Evolutionary conservation across 2,329 filamentous ascomycete species (phyloP), one percentile per base, ranked within the genome.

Genomic region (Curvularia sp.): DNA sequence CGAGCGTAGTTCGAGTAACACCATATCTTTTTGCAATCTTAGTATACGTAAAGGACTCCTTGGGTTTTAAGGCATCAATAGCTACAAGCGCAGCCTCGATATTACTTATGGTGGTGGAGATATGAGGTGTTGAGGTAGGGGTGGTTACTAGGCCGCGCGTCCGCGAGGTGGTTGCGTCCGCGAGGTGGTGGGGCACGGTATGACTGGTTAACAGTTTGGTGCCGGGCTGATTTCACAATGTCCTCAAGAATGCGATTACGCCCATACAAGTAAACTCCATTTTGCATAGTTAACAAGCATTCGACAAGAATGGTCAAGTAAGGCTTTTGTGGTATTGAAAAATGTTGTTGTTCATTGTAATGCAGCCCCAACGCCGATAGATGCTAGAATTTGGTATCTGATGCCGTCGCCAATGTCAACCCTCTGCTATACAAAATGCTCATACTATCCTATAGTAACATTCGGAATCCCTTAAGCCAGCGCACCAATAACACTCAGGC

Each of bases 401-500:
- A 49, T 38, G 32, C 32, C 21, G 28, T 47, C n/a, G 45, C 34
- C 19, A 18, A 39, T 28, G 32, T 32, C n/a, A 27, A 38, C n/a
- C 21, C 28, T 18, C 27, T 27, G 21, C 10, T 36, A 49, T 23
- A 15, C 47, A 36, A 27, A 38, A 23, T 13, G 19, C n/a, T 32
- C 18, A 21, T 47, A 27, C 15, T 13, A 18, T 12, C 5, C 21
- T 18, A 15, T 18, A 18, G 9, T 28, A 9, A 12, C 28, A 1
- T 21, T 21, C 50, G 23, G 59, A 0, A 53, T 15, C 19, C 41
- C 32, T 18, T 53, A 53, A 23, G 60, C 10, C 3, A 55, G 41
- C 8, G 55, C 43, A n/a, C 55, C 60, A 13, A 65, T 38, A 42
- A 65, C 30, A n/a, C 61, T 55, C 47, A 65, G 19, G n/a, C 51